Conservation (phyloP, 148 eudicot genomes). For the Arctostaphylos glauca region DNA sequence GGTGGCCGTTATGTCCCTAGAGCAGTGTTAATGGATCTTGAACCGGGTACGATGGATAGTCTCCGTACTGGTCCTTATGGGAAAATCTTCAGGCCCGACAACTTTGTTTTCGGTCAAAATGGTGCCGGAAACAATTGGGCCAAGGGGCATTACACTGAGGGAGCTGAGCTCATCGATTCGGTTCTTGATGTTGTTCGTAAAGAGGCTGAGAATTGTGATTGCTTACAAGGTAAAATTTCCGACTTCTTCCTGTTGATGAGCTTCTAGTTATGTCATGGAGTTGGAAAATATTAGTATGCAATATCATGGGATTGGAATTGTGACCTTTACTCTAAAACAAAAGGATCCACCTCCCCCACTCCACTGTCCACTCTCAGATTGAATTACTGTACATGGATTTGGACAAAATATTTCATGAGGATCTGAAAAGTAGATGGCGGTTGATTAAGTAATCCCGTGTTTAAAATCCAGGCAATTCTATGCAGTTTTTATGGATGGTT, state of each 20-base stretch:
- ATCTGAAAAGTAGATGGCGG: too few species aligned
- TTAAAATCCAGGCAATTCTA: too few species aligned
- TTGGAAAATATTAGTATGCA: too few species aligned
- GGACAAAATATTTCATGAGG: too few species aligned
- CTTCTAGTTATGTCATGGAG: neutral
- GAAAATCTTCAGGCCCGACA: constrained; percentile 64
- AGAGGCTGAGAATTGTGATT: constrained; percentile 73
- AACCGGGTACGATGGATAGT: constrained; percentile 71
- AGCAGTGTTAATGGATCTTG: constrained; percentile 66
- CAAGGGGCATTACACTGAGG: constrained; percentile 73
- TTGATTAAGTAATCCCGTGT: too few species aligned
- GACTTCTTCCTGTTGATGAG: neutral
- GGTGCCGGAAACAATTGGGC: constrained; percentile 82
- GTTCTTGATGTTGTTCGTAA: constrained; percentile 76
- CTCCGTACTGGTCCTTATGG: constrained; percentile 59
- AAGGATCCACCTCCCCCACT: neutral
- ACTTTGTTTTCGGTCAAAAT: constrained; percentile 56
- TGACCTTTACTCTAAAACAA: too few species aligned
- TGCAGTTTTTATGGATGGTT: too few species aligned
- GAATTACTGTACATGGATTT: neutral
- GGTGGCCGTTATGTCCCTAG: constrained; percentile 59
- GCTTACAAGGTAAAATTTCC: constrained; percentile 53
- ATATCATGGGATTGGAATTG: too few species aligned
- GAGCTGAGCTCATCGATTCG: constrained; percentile 65
- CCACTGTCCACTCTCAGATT: neutral